These are phyloP conservation scores for Leonotis leonurus DNA, from an alignment of 257 asterid species.

Conservation along the genomic window DNA sequence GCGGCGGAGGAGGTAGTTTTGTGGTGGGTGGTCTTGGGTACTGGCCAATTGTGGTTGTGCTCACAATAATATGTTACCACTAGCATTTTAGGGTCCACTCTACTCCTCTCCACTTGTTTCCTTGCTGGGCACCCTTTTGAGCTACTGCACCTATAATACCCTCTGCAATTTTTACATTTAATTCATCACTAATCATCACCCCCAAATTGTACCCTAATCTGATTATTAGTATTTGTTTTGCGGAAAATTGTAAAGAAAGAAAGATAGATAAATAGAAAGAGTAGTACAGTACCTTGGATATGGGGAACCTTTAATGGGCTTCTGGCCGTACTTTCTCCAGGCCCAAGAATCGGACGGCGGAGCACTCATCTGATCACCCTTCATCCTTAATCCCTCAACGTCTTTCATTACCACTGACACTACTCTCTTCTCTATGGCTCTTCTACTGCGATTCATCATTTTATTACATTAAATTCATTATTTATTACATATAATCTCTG, in stretches of 20 bases:
- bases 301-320: slow-evolving; percentile 95
- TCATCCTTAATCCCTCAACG: slow-evolving; percentile 56
- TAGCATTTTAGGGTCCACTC: slow-evolving; percentile 58
- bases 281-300: slow-evolving; percentile 73
- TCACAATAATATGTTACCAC: slow-evolving; percentile 80
- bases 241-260: too few relatives aligned
- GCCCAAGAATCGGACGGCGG: slow-evolving; percentile 99
- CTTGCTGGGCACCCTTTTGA: slow-evolving; percentile 96
- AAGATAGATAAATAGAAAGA: too few relatives aligned
- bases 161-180: slow-evolving; percentile 38
- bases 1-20: too few relatives aligned
- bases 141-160: slow-evolving; percentile 90
- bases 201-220: background rate
- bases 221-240: too few relatives aligned
- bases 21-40: slow-evolving; percentile 32
- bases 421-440: slow-evolving; percentile 65
- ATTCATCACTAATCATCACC: too few relatives aligned
- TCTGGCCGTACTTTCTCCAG: slow-evolving; percentile 95
- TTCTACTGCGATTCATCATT: slow-evolving; percentile 32
- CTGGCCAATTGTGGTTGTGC: slow-evolving; percentile 82
- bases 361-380: slow-evolving; percentile 68
- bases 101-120: slow-evolving; percentile 87
- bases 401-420: slow-evolving; percentile 72
- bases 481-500: background rate
- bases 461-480: background rate